Percentiles rank a stretch among this genome's conserved stretches.
phyloP scores from a whole-genome alignment of 176 grass and related monocot genomes.

The Carex pumila region DNA sequence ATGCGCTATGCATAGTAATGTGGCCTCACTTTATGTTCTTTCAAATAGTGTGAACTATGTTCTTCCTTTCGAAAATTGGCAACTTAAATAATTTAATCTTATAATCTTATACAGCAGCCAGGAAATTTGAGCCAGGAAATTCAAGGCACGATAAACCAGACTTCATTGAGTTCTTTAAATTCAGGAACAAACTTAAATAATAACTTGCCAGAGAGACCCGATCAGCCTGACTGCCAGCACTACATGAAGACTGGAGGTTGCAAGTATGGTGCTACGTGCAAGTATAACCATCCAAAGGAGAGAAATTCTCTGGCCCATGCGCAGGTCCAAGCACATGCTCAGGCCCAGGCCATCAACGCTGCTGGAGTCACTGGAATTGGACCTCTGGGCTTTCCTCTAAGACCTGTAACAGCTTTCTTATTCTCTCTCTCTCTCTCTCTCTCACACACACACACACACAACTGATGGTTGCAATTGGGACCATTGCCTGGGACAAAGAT shows the following conservation, averaged over 20 bases:
- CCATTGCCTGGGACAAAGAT: no score
- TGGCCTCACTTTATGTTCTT: neutral
- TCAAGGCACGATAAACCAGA: neutral
- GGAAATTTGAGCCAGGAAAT: constrained; percentile 9
- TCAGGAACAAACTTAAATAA: constrained; percentile 1
- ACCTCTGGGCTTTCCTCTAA: constrained; percentile 31
- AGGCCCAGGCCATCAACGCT: constrained; percentile 1
- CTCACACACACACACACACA: neutral
- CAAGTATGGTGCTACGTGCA: constrained; percentile 39
- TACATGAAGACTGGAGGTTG: constrained; percentile 37
- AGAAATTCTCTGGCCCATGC: constrained; percentile 15
- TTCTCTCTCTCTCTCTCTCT: neutral
- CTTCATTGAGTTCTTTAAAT: neutral
- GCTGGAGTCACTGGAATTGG: constrained; percentile 8
- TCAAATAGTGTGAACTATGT: neutral
- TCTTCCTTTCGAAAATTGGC: neutral
- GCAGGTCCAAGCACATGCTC: neutral
- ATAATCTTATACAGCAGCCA: neutral
- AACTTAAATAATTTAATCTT: neutral
- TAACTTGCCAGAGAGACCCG: constrained; percentile 35
- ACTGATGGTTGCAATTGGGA: neutral
- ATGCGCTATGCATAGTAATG: no score
- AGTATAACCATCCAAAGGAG: constrained; percentile 43
- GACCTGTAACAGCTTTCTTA: constrained; percentile 30
- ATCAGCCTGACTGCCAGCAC: constrained; percentile 36